Evolutionary conservation across 768 basidiomycete species (phyloP), one percentile per base, ranked within the genome.

Genomic region (Ramaria rubella): DNA sequence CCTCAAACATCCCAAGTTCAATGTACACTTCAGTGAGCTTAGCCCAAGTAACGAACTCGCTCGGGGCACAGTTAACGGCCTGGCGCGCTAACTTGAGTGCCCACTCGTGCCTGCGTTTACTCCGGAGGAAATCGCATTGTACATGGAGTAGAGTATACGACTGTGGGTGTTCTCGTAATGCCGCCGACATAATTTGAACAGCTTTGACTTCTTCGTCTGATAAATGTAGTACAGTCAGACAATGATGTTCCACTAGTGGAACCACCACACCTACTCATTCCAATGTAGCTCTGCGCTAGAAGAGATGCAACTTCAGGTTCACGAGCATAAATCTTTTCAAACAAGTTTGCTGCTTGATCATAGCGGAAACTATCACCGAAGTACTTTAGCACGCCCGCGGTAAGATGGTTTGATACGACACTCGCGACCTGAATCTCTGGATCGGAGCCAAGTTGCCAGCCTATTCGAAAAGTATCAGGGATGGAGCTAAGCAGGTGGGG

Each of bases 371-470:
- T 86, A 65, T 94, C 90, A 2, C 94, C 90, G 64, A 99, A 98
- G 70, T 98, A 97, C 67, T 98, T 98, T 77, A 97, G 81, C 62
- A 98, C 81, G 0, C 90, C 95, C 11, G 93, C 87, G 0, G 93
- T 94, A 23, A 99, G 79, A 68, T 98, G 96, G 68, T 99, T 99
- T 23, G 94, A 94, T 4, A 96, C 92, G 27, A 93, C 78, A 2
- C 94, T 95, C 1, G 96, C 96, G 14, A 99, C 95, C 67, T 99
- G 96, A 23, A 98, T 95, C 70, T 99, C 96, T 0, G 96, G 96
- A 61, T 98, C 96, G 0, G 94, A 96, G 2, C 95, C 96, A 7
- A 98, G 89, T 67, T 96, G 94, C 96, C 96, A 98, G 31, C 95
- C 94, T 94, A 61, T 9, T 5, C 14, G 27, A n/a, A 29, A 11